Evolutionary conservation across 441 rosid species (phyloP).

Genomic region (Lepidium campestre): DNA sequence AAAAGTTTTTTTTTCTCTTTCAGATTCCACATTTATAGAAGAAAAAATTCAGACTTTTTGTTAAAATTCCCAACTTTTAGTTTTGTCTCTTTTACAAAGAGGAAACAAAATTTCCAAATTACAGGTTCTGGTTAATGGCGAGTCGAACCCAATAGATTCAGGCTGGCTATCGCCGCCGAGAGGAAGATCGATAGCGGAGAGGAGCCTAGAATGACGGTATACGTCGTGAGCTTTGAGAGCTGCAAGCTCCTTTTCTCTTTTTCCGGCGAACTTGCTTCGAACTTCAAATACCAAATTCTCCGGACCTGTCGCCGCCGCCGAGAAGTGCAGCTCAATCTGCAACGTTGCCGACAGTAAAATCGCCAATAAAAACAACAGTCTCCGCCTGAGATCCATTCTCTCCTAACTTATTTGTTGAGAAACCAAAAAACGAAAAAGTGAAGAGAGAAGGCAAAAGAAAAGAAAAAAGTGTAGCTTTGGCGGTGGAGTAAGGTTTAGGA

Average conservation of each 20-base stretch:
- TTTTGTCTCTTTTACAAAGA: not conserved
- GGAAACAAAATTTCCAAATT: not conserved
- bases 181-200: slow-evolving; percentile 57
- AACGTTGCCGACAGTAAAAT: slow-evolving; percentile 3
- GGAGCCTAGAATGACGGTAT: slow-evolving; percentile 63
- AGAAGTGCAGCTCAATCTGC: not conserved
- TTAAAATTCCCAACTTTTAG: not conserved
- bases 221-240: slow-evolving; percentile 65
- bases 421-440: not conserved
- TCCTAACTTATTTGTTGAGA: slow-evolving; percentile 12
- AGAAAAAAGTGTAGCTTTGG: slow-evolving; percentile 1
- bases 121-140: slow-evolving; percentile 2
- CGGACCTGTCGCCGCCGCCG: not conserved
- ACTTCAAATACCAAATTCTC: slow-evolving; percentile 58
- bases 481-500: slow-evolving; percentile 24
- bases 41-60: not conserved
- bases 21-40: slow-evolving; percentile 7
- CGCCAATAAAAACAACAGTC: not conserved
- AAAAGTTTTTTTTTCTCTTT: not conserved
- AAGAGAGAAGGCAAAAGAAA: not conserved
- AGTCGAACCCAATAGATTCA: slow-evolving; percentile 56
- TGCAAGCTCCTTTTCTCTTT: slow-evolving; percentile 34
- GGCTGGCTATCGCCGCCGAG: slow-evolving; percentile 83
- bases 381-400: slow-evolving; percentile 23
- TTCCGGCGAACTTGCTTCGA: slow-evolving; percentile 53